Evolutionary conservation across 208 protist species (phyloP), one percentile per base, ranked within the genome.

Genomic region (Acanthamoeba royreba): DNA sequence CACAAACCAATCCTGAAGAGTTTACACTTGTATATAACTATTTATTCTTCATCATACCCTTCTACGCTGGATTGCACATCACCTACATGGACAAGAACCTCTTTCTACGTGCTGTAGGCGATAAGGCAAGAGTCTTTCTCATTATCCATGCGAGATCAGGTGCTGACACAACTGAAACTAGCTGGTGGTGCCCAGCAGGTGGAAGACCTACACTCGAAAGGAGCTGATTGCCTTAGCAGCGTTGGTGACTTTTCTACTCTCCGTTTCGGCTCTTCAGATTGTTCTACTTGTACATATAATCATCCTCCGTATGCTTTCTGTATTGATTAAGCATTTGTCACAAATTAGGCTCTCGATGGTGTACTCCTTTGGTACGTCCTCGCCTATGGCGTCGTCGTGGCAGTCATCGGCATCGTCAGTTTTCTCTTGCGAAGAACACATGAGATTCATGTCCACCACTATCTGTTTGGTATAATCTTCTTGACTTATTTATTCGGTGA

Each of bases 41-140:
- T 17, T 13, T 52, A 31, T 83, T 47, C 72, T 83, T 83, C 31
- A 43, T 83, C 0, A 31, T 83, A 2, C 72, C 72, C 0, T 83
- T 83, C n/a, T 83, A 83, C 22, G 43, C 43, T 15, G 72, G 72
- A 19, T 43, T 83, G 15, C 72, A 83, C 42, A 52, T 83, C 42
- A 83, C 72, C 42, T 83, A 83, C 72, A 83, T 83, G 72, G 72
- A 83, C 72, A 83, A 83, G 72, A 83, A 83, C 72, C 72, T 83
- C 72, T 83, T 83, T 43, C 43, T 83, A 5, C 72, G 72, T 1
- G 72, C 72, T 25, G 72, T 83, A 4, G 72, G 72, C 42, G 72
- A 83, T 43, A 83, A 83, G 69, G 69, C 5, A 46, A 33, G 63
- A 15, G 28, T 0, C 19, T n/a, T 2, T 4, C 63, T 19, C 63